Conservation (phyloP, 2,329 filamentous ascomycete species). For the Exophiala lecanii-corni region DNA sequence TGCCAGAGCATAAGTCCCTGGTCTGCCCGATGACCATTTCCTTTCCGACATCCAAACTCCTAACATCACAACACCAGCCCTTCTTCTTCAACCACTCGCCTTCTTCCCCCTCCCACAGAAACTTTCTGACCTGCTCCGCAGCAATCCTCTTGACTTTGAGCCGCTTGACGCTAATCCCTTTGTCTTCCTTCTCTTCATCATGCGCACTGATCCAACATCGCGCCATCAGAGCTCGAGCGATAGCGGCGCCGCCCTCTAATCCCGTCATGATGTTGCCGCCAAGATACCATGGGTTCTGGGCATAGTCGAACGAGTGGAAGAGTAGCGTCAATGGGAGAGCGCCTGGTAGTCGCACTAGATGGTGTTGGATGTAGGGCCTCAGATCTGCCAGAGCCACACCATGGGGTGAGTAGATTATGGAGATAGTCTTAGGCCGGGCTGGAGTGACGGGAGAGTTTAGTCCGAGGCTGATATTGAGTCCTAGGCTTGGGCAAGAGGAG, state of each 20-base stretch:
- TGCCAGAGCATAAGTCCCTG: constrained; percentile 13
- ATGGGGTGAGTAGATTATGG: constrained; percentile 52
- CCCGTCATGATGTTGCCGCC: constrained; percentile 50
- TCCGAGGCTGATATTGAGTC: not conserved
- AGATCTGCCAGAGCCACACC: constrained; percentile 45
- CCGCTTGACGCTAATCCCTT: constrained; percentile 42
- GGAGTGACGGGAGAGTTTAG: constrained; percentile 13
- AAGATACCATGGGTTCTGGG: constrained; percentile 51
- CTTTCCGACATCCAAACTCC: constrained; percentile 20
- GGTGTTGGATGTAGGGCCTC: constrained; percentile 43
- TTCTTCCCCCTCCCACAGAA: constrained; percentile 30
- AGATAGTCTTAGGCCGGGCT: constrained; percentile 35
- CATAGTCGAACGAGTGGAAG: constrained; percentile 50
- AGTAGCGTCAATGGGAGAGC: constrained; percentile 49
- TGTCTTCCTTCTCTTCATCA: constrained; percentile 49
- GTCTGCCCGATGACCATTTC: constrained; percentile 18
- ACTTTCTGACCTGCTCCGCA: constrained; percentile 33
- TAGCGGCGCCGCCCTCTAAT: constrained; percentile 44
- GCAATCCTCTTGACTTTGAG: constrained; percentile 36
- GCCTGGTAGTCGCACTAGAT: constrained; percentile 39
- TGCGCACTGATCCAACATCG: constrained; percentile 52
- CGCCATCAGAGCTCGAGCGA: constrained; percentile 46
- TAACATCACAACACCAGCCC: constrained; percentile 25
- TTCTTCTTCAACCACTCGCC: constrained; percentile 18
- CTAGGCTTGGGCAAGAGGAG: constrained; percentile 15